Base-by-base conservation (phyloP, 1,139 yeast species). In the Yamadazyma jaroonii region DNA sequence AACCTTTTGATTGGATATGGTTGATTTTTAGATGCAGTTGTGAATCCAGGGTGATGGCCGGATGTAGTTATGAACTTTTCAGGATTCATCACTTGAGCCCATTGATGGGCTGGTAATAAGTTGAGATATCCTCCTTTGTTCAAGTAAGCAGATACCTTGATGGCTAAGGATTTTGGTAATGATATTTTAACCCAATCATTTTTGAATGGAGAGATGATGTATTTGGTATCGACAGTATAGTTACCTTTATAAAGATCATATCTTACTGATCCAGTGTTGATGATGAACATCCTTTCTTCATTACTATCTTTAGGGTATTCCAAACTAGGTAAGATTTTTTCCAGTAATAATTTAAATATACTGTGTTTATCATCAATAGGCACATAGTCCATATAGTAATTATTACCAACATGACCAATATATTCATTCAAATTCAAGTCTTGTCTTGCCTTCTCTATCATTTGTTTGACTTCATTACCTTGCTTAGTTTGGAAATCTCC, bases 261-360 rank as follows among this genome's bases (percentile, higher is more conserved):
- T 36, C 98, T 74, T 4, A 92, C 74, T 0, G 95, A 84, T 0
- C 97, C 97, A 0, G 97, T 84, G 54, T 92, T 92, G 42, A 88
- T 77, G 33, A 86, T 62, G 24, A 88, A 73, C 20, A 81, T 64
- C 42, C 96, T 67, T 21, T 85, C 76, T 1, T 47, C 46, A 10
- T 46, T 37, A 2, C 47, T 44, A 5, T 27, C 12, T 6, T 23
- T 11, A 9, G 37, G 35, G 10, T 20, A 33, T 14, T 42, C 37
- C 30, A 92, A 64, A n/a, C 76, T 69, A 4, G 81, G 79, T 43
- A 92, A 64, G 4, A 90, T 77, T 17, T 72, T 60, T 2, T 68
- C 65, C 26, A 80, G 77, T 25, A 92, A 56, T 26, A 90, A 66
- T 30, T 77, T 62, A 55, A 76, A 84, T 13, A 92, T 54, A 49